These are phyloP conservation scores for Stereum hirsutum DNA, from an alignment of 1,284 basidiomycete genomes.

Conservation along the genomic window DNA sequence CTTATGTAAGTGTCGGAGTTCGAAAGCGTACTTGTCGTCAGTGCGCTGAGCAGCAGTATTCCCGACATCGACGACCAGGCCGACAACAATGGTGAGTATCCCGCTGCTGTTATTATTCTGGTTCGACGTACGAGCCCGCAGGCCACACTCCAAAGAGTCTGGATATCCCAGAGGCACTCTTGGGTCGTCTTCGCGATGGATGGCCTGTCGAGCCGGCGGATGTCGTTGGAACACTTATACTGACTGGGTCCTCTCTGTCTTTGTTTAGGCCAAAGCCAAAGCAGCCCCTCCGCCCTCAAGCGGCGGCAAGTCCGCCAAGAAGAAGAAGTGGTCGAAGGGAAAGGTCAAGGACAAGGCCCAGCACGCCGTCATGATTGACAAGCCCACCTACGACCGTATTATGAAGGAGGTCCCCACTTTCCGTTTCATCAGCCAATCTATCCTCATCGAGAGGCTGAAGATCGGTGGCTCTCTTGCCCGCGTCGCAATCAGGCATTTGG, in stretches of 20 bases:
- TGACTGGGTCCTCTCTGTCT: not conserved
- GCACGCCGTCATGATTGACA: conserved; percentile 92
- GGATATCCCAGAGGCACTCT: not conserved
- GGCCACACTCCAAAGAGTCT: not conserved
- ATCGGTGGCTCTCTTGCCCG: conserved; percentile 95
- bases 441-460: conserved; percentile 96
- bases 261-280: conserved; percentile 69
- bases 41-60: too few species aligned
- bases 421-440: conserved; percentile 97
- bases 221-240: not conserved
- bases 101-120: not conserved
- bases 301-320: conserved; percentile 84
- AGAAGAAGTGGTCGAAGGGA: conserved; percentile 99
- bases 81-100: conserved; percentile 22
- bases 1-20: too few species aligned
- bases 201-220: conserved; percentile 4
- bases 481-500: conserved; percentile 87
- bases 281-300: conserved; percentile 53
- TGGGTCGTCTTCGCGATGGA: conserved; percentile 5
- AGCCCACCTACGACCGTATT: conserved; percentile 89
- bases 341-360: conserved; percentile 99
- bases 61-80: conserved; percentile 19
- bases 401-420: conserved; percentile 99
- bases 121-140: not conserved
- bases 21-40: too few species aligned